A percentile compares a stretch with the other conserved stretches of the same genome.
phyloP scores from a whole-genome alignment of 352 stramenopile genomes.

The Phytophthora cactorum region DNA sequence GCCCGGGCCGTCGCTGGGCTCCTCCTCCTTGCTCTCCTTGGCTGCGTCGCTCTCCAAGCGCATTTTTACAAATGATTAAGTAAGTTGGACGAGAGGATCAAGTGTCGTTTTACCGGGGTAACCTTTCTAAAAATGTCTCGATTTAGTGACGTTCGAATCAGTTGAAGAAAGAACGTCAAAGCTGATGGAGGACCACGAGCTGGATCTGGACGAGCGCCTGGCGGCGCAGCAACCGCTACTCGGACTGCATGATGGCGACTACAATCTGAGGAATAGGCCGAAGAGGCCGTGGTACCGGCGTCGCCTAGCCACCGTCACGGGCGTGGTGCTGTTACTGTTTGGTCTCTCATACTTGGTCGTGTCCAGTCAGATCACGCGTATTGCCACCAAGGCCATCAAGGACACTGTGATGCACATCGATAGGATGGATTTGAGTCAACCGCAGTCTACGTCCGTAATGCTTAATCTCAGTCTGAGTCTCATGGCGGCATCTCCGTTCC shows the following conservation, averaged over 20 bases:
- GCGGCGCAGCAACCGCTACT: slow-evolving; percentile 42
- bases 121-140: not conserved
- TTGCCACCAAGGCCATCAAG: slow-evolving; percentile 65
- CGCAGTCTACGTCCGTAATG: slow-evolving; percentile 34
- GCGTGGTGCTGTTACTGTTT: slow-evolving; percentile 33
- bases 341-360: slow-evolving; percentile 49
- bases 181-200: slow-evolving; percentile 19
- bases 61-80: slow-evolving; percentile 26
- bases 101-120: not conserved
- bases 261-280: not conserved
- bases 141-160: slow-evolving; percentile 5
- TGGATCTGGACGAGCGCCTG: slow-evolving; percentile 34
- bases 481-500: slow-evolving; percentile 56
- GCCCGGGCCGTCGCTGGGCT: slow-evolving; percentile 33
- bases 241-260: slow-evolving; percentile 18
- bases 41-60: slow-evolving; percentile 9
- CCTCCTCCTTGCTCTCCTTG: slow-evolving; percentile 25
- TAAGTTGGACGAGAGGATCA: not conserved
- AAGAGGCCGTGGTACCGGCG: slow-evolving; percentile 34
- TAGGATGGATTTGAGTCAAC: slow-evolving; percentile 63
- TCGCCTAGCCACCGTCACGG: slow-evolving; percentile 19
- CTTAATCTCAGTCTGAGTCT: slow-evolving; percentile 64
- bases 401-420: slow-evolving; percentile 65
- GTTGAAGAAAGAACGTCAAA: slow-evolving; percentile 18
- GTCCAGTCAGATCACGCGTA: slow-evolving; percentile 55